phyloP scores from a whole-genome alignment of 495 filamentous ascomycete genomes.

The Penicillium argentinense region DNA sequence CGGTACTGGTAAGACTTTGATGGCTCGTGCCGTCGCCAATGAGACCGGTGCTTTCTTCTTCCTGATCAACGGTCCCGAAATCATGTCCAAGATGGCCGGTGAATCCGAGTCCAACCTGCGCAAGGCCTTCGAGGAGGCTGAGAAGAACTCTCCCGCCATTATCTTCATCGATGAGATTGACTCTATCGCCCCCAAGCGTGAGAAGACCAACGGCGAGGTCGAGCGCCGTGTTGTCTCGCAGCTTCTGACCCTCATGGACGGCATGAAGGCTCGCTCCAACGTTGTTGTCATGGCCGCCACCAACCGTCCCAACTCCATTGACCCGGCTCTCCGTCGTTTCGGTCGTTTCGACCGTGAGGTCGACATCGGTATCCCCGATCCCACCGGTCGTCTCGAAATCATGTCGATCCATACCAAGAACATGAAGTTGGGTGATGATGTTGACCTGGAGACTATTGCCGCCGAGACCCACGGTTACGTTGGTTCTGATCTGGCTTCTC shows the following conservation, averaged over 20 bases:
- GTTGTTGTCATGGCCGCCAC: slow-evolving; percentile 99
- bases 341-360: slow-evolving; percentile 98
- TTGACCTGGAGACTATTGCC: slow-evolving; percentile 94
- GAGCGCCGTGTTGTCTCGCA: slow-evolving; percentile 98
- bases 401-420: slow-evolving; percentile 99
- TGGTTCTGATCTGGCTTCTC: slow-evolving; percentile 96
- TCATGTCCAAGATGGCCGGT: slow-evolving; percentile 99
- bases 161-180: slow-evolving; percentile 99
- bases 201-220: slow-evolving; percentile 99
- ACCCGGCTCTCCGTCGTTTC: slow-evolving; percentile 89
- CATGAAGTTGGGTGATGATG: slow-evolving; percentile 98
- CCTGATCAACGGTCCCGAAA: slow-evolving; percentile 97
- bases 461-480: slow-evolving; percentile 99
- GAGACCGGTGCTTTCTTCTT: slow-evolving; percentile 99
- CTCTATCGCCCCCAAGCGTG: slow-evolving; percentile 97
- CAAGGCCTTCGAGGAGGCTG: slow-evolving; percentile 97
- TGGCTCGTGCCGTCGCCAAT: slow-evolving; percentile 98
- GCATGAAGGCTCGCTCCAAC: slow-evolving; percentile 98
- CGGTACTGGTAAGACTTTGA: slow-evolving; percentile 98
- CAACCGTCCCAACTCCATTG: slow-evolving; percentile 95
- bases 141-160: slow-evolving; percentile 98
- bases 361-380: slow-evolving; percentile 96
- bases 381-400: slow-evolving; percentile 97
- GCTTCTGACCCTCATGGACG: slow-evolving; percentile 97
- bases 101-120: slow-evolving; percentile 97